phyloP scores from a whole-genome alignment of 257 asterid genomes.

The Capsicum baccatum region DNA sequence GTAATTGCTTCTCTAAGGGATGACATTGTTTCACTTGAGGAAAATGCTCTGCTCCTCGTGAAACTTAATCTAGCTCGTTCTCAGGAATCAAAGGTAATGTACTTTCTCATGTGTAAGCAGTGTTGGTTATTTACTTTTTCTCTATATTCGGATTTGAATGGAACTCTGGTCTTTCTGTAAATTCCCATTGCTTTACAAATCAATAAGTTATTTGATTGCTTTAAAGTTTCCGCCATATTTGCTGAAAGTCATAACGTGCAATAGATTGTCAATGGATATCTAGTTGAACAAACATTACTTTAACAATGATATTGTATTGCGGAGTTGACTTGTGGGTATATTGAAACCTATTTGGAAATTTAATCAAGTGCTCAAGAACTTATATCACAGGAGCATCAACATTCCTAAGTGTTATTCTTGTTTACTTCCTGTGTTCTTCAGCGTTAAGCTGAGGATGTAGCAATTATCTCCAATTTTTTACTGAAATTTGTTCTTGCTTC shows the following conservation, averaged over 20 bases:
- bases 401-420: too few relatives aligned
- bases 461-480: not conserved
- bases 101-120: constrained; percentile 27
- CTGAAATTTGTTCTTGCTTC: constrained; percentile 2
- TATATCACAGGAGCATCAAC: too few relatives aligned
- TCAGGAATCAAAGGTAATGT: constrained; percentile 66
- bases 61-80: constrained; percentile 43
- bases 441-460: too few relatives aligned
- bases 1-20: constrained; percentile 63
- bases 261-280: constrained; percentile 1
- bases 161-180: constrained; percentile 11
- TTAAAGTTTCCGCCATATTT: not conserved
- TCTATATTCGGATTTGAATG: not conserved
- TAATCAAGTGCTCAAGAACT: too few relatives aligned
- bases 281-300: constrained; percentile 3
- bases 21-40: constrained; percentile 71
- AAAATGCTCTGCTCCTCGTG: constrained; percentile 56
- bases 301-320: too few relatives aligned
- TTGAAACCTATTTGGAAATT: too few relatives aligned
- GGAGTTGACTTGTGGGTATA: too few relatives aligned
- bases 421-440: too few relatives aligned
- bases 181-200: constrained; percentile 4
- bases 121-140: not conserved
- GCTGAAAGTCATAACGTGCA: not conserved
- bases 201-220: not conserved